Conservation (phyloP, 2,329 filamentous ascomycete genomes). For the Cordyceps fumosorosea region DNA sequence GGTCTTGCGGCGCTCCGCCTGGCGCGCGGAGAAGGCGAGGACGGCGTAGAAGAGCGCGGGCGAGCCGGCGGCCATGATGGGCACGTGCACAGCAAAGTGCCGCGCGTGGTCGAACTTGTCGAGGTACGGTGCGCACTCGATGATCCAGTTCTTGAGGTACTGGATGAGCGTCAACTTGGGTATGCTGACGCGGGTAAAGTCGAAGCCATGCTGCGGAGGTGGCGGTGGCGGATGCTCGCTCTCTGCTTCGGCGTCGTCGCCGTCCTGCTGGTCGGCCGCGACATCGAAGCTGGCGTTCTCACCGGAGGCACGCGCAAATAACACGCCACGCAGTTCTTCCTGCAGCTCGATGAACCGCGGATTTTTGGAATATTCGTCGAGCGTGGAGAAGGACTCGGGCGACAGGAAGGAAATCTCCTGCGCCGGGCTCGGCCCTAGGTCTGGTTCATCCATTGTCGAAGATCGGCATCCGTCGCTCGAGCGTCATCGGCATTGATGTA, state of each 20-base stretch:
- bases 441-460: not conserved
- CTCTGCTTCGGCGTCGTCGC: not conserved
- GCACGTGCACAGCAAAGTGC: slow-evolving; percentile 45
- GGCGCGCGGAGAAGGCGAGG: slow-evolving; percentile 46
- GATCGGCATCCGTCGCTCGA: not conserved
- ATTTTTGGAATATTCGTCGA: slow-evolving; percentile 28
- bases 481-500: not conserved
- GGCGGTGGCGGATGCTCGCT: slow-evolving; percentile 14
- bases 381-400: slow-evolving; percentile 19
- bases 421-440: not conserved
- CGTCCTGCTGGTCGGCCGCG: slow-evolving; percentile 18
- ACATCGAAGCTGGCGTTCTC: slow-evolving; percentile 23
- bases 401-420: slow-evolving; percentile 11
- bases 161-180: slow-evolving; percentile 21
- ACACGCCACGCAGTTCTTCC: slow-evolving; percentile 35
- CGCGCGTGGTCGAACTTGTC: slow-evolving; percentile 50
- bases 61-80: slow-evolving; percentile 40
- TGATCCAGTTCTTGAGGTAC: slow-evolving; percentile 44
- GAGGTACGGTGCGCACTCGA: slow-evolving; percentile 41
- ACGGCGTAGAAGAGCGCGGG: slow-evolving; percentile 41
- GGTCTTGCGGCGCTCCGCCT: slow-evolving; percentile 43
- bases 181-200: slow-evolving; percentile 23
- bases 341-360: slow-evolving; percentile 38
- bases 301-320: slow-evolving; percentile 29
- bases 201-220: slow-evolving; percentile 17